These are phyloP conservation scores for Raddia guianensis DNA, from an alignment of 176 grass and related monocot genomes.

Conservation along the genomic window DNA sequence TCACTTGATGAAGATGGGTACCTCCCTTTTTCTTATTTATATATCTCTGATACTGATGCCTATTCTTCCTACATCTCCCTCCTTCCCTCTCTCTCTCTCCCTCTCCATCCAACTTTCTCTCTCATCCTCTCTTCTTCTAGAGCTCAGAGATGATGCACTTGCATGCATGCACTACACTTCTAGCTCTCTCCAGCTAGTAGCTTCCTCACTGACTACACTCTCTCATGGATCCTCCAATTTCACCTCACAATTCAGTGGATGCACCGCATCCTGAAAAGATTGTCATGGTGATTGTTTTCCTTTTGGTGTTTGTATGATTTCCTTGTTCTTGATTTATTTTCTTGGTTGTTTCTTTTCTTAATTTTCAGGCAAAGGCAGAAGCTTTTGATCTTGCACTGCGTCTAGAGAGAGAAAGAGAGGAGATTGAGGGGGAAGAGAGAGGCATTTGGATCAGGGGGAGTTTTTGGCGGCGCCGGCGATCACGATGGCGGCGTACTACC, in stretches of 20 bases:
- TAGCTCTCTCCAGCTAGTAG: slow-evolving; percentile 14
- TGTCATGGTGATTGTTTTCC: neutral
- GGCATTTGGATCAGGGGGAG: slow-evolving; percentile 17
- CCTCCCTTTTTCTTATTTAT: slow-evolving; percentile 54
- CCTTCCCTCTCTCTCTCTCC: slow-evolving; percentile 31
- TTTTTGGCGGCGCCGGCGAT: slow-evolving; percentile 17
- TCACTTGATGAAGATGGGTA: slow-evolving; percentile 96
- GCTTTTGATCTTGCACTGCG: slow-evolving; percentile 3
- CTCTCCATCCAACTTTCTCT: neutral
- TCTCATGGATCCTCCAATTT: slow-evolving; percentile 39
- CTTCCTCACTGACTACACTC: neutral
- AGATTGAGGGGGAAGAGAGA: neutral
- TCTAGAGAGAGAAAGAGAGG: neutral
- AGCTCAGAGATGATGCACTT: slow-evolving; percentile 18
- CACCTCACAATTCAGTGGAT: slow-evolving; percentile 4
- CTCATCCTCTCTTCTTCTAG: slow-evolving; percentile 39
- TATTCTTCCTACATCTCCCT: slow-evolving; percentile 60
- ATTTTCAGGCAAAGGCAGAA: slow-evolving; percentile 28
- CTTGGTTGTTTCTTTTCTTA: slow-evolving; percentile 30
- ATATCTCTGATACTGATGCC: slow-evolving; percentile 54
- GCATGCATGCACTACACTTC: slow-evolving; percentile 24
- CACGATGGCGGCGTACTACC: slow-evolving; percentile 87
- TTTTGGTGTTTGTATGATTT: neutral
- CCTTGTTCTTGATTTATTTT: neutral
- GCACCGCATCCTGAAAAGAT: slow-evolving; percentile 10